Percentiles rank a stretch among this genome's conserved stretches.
These are phyloP conservation scores for Penicillium simplicissimum DNA, from an alignment of 495 filamentous ascomycete genomes.

Conservation along the genomic window DNA sequence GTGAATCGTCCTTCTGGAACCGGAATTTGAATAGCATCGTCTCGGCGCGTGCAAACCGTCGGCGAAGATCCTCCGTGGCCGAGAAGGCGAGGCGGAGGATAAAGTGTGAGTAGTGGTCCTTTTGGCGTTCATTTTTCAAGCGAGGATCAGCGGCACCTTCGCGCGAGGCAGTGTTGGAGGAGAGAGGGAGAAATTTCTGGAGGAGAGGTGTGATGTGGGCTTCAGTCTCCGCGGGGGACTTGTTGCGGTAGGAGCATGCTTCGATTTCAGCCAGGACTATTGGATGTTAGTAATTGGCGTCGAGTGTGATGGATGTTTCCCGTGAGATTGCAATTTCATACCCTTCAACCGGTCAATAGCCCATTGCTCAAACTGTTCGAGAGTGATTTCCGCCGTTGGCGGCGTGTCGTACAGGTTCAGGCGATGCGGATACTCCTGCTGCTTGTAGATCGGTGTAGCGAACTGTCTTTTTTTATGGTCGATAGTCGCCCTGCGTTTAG, in stretches of 20 bases:
- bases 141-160: slow-evolving; percentile 45
- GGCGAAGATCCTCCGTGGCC: slow-evolving; percentile 85
- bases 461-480: slow-evolving; percentile 88
- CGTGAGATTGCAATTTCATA: slow-evolving; percentile 33
- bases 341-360: slow-evolving; percentile 89
- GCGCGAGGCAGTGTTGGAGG: slow-evolving; percentile 67
- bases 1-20: slow-evolving; percentile 66
- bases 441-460: slow-evolving; percentile 66
- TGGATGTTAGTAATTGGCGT: slow-evolving; percentile 12
- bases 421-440: slow-evolving; percentile 76
- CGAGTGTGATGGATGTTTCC: neutral
- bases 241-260: slow-evolving; percentile 93
- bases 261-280: slow-evolving; percentile 93
- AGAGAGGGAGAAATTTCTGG: slow-evolving; percentile 82
- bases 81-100: slow-evolving; percentile 94
- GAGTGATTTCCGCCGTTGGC: slow-evolving; percentile 89
- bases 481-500: slow-evolving; percentile 72
- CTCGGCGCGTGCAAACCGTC: slow-evolving; percentile 84
- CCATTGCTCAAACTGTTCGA: slow-evolving; percentile 99
- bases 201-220: slow-evolving; percentile 77
- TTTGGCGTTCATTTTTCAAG: slow-evolving; percentile 75
- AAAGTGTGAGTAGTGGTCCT: slow-evolving; percentile 98
- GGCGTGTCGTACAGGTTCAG: slow-evolving; percentile 90
- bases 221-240: slow-evolving; percentile 72
- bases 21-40: slow-evolving; percentile 83